These are phyloP conservation scores for Phytophthora colocasiae DNA, from an alignment of 352 stramenopile species.

Conservation along the genomic window DNA sequence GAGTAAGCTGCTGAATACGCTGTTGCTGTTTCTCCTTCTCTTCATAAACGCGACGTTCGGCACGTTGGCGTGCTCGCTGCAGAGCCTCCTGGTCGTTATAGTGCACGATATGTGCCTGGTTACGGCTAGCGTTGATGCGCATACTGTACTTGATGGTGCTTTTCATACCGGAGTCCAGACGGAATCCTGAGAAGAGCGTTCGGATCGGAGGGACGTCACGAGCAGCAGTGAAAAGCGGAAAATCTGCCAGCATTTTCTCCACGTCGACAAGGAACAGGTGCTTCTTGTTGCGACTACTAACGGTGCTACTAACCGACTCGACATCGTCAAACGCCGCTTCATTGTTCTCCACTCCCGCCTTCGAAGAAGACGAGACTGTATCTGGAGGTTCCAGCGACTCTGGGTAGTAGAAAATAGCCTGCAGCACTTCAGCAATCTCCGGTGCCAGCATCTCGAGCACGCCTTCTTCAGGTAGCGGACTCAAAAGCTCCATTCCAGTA, in stretches of 20 bases:
- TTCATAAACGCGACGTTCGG: slow-evolving; percentile 72
- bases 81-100: slow-evolving; percentile 70
- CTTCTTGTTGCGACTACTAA: slow-evolving; percentile 39
- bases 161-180: slow-evolving; percentile 80
- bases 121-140: slow-evolving; percentile 79
- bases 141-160: slow-evolving; percentile 77
- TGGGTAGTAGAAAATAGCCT: slow-evolving; percentile 57
- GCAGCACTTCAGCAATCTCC: slow-evolving; percentile 66
- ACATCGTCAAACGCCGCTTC: slow-evolving; percentile 28
- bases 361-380: slow-evolving; percentile 4
- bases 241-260: slow-evolving; percentile 46
- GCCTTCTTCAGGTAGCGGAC: slow-evolving; percentile 46
- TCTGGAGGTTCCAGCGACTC: slow-evolving; percentile 19
- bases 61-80: slow-evolving; percentile 54
- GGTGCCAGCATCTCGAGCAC: slow-evolving; percentile 60
- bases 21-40: slow-evolving; percentile 72
- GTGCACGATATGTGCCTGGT: slow-evolving; percentile 71
- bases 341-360: slow-evolving; percentile 11
- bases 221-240: slow-evolving; percentile 47
- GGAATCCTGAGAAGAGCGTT: slow-evolving; percentile 67
- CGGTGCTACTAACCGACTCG: slow-evolving; percentile 24
- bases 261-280: slow-evolving; percentile 48
- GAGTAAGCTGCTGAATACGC: slow-evolving; percentile 57
- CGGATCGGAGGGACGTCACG: slow-evolving; percentile 53
- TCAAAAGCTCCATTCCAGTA: slow-evolving; percentile 62